Base-by-base conservation (phyloP, 2,329 filamentous ascomycete genomes). In the Calonectria pteridis region DNA sequence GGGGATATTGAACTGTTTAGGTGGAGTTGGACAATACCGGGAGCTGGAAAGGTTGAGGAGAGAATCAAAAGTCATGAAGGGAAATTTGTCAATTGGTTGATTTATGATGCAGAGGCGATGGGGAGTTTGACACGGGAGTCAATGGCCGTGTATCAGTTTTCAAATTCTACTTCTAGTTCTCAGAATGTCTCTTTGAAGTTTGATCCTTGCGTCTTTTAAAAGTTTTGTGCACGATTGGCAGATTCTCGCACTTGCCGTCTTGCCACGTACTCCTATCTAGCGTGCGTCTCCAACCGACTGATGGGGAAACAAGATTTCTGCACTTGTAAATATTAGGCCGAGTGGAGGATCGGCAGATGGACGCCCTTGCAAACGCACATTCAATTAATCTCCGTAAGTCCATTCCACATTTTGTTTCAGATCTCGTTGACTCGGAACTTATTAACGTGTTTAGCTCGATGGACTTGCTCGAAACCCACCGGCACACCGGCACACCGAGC, bases 91-190 rank as follows among this genome's bases (percentile, higher is more conserved):
- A 37, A 64, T 58, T 26, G 65, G 65, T 67, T 68, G 70, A 64
- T 68, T 72, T 72, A 70, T 72, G 72, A 74, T 77, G 55, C 72
- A 55, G 67, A 69, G 75, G 77, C 72, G 77, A 78, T 75, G 69
- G 62, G 77, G 77, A 78, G 78, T 80, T 79, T 74, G 78, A 69
- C 67, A 64, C 64, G 63, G 71, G 73, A 69, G 75, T 73, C 72
- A 71, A 73, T 67, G 75, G 50, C 63, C 68, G 64, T 73, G 73
- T 72, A 73, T 71, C 71, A 75, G 68, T 73, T 75, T 74, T 71
- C 71, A 69, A 74, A 75, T 78, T 73, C 26, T 64, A 55, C 28
- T 64, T 31, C 10, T 53, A 49, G 59, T 64, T 66, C 29, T 33
- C 46, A 51, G 37, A 46, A 43, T 43, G 58, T 62, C n/a, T 46